phyloP scores from a whole-genome alignment of 139 green algal species.

The Spirogloea muscicola region DNA sequence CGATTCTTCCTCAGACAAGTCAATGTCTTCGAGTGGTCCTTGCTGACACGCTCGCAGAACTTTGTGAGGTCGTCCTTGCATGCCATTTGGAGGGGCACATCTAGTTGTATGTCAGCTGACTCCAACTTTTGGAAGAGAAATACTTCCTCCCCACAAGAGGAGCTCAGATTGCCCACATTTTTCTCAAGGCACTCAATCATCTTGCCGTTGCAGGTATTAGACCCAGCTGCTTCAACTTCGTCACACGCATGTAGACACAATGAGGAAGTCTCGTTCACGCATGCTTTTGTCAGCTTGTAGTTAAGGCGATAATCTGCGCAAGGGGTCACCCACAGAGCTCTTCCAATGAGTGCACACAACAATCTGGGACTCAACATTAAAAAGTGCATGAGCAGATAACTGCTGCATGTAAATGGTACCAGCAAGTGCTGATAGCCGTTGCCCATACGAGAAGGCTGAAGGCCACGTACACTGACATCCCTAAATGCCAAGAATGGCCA shows the following conservation, averaged over 20 bases:
- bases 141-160: conserved; percentile 70
- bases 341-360: not conserved
- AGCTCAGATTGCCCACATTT: conserved; percentile 62
- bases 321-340: not conserved
- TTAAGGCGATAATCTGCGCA: conserved; percentile 76
- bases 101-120: conserved; percentile 64
- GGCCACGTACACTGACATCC: not conserved
- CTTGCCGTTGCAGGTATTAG: conserved; percentile 64
- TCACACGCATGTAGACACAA: conserved; percentile 65
- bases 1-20: conserved; percentile 68
- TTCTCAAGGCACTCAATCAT: conserved; percentile 77
- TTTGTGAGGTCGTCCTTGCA: conserved; percentile 51
- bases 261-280: conserved; percentile 62
- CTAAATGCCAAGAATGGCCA: not conserved
- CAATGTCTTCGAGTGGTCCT: conserved; percentile 65
- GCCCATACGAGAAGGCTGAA: not conserved
- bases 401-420: not conserved
- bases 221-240: conserved; percentile 27
- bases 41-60: not conserved
- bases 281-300: conserved; percentile 67
- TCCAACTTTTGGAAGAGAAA: conserved; percentile 77
- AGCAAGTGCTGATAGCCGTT: not conserved
- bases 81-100: conserved; percentile 60
- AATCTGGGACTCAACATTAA: not conserved
- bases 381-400: not conserved